Base-by-base conservation (phyloP, 352 stramenopile species). In the Pseudoperonospora humuli region DNA sequence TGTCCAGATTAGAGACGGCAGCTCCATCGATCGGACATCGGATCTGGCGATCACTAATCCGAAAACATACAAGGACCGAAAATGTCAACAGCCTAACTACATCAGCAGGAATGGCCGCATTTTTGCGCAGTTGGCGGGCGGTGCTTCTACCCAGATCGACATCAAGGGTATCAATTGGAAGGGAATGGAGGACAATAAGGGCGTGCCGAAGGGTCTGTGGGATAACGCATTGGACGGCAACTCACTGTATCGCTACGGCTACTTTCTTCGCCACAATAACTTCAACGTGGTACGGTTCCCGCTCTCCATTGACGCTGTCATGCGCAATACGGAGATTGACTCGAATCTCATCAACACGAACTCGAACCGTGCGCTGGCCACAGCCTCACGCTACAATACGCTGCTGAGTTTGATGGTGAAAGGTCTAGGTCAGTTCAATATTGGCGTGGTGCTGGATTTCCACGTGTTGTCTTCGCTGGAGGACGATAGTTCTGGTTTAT, bases 161-260 rank as follows among this genome's bases (percentile, higher is more conserved):
- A 82, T 93, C 48, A 93, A 93, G 58, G 80, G 80, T 36, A 60
- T 90, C 37, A 93, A 88, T 64, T 93, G 80, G 80, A 68, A 85
- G 26, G 80, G 80, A 34, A 86, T 90, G 75, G 52, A 93, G 57
- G 65, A 79, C 61, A 64, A 38, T 25, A 74, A 80, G 33, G 73
- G 74, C 36, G 70, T 90, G 17, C 71, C 72, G 24, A 83, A 83
- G 44, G 80, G 80, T 2, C 54, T 93, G 2, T 93, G 80, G 80
- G 80, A 93, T 49, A 83, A 75, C 61, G 68, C 70, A n/a, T 67
- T 79, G 34, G 72, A 88, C 24, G 80, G 80, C 33, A 76, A 78
- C 25, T 84, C 80, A 33, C 36, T 93, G 28, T 92, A 92, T 59
- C 79, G 75, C 10, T 64, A 86, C 24, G 72, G 50, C 34, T 66